These are phyloP conservation scores for Pseudocercospora crystallina DNA, from an alignment of 2,329 filamentous ascomycete species.

Conservation along the genomic window DNA sequence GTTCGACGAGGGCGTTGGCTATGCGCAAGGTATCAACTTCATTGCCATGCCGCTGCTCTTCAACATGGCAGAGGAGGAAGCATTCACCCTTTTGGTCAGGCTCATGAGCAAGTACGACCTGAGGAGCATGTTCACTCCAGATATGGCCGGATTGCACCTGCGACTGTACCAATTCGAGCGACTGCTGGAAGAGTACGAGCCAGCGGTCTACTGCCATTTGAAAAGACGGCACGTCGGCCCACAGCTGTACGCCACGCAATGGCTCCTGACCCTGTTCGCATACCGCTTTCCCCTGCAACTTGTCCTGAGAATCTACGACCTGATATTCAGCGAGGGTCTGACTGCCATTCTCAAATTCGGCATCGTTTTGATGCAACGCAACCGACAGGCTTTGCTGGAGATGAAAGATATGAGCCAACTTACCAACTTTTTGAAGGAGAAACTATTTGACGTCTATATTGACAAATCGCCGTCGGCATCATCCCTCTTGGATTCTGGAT, in stretches of 20 bases:
- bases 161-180: conserved; percentile 94
- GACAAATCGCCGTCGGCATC: conserved; percentile 90
- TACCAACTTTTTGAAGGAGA: conserved; percentile 88
- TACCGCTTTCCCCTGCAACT: conserved; percentile 96
- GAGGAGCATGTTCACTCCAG: conserved; percentile 87
- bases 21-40: conserved; percentile 99
- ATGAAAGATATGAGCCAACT: conserved; percentile 91
- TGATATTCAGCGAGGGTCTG: conserved; percentile 90
- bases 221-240: conserved; percentile 83
- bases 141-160: conserved; percentile 94
- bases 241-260: conserved; percentile 95
- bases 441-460: conserved; percentile 94
- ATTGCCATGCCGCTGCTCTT: conserved; percentile 94
- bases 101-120: conserved; percentile 96
- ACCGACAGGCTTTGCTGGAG: conserved; percentile 70
- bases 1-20: conserved; percentile 91
- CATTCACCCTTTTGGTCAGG: conserved; percentile 87
- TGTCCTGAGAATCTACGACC: conserved; percentile 92
- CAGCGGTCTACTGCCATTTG: conserved; percentile 91
- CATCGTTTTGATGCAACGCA: conserved; percentile 94
- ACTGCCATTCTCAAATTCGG: conserved; percentile 89
- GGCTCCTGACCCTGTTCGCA: conserved; percentile 98
- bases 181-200: conserved; percentile 88
- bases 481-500: conserved; percentile 91
- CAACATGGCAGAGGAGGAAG: conserved; percentile 97